These are phyloP conservation scores for Knufia fluminis DNA, from an alignment of 2,329 filamentous ascomycete species.

Conservation along the genomic window DNA sequence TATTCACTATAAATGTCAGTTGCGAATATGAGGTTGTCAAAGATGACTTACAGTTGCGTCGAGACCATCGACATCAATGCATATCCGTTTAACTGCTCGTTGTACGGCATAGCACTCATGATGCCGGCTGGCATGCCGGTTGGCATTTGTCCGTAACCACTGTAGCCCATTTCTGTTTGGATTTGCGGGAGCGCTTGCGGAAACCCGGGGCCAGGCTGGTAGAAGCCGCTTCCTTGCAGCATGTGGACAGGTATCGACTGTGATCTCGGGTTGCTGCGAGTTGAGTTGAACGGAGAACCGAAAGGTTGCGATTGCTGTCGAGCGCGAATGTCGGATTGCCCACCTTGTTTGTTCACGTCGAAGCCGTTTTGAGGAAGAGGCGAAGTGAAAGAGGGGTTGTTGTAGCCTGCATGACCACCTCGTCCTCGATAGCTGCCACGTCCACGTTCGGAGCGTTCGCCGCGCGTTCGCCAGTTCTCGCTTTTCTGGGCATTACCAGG, in stretches of 20 bases:
- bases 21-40: not conserved
- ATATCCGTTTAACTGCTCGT: slow-evolving; percentile 49
- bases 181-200: slow-evolving; percentile 15
- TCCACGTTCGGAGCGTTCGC: slow-evolving; percentile 31
- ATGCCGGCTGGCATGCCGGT: slow-evolving; percentile 26
- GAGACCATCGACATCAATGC: slow-evolving; percentile 50
- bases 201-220: slow-evolving; percentile 27
- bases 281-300: slow-evolving; percentile 11
- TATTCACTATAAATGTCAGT: slow-evolving; percentile 59
- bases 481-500: slow-evolving; percentile 25
- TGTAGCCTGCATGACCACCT: slow-evolving; percentile 31
- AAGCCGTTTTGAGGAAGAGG: slow-evolving; percentile 34
- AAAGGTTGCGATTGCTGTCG: slow-evolving; percentile 28
- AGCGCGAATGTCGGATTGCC: slow-evolving; percentile 33
- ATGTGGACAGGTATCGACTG: slow-evolving; percentile 48
- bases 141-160: slow-evolving; percentile 46
- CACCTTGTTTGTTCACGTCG: slow-evolving; percentile 31
- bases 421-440: slow-evolving; percentile 33
- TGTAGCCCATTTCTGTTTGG: slow-evolving; percentile 28
- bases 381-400: slow-evolving; percentile 26
- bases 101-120: slow-evolving; percentile 51
- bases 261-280: slow-evolving; percentile 46
- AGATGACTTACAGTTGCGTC: slow-evolving; percentile 47
- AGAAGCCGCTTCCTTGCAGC: slow-evolving; percentile 16
- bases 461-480: slow-evolving; percentile 27